Percentiles rank a stretch among this genome's conserved stretches.
phyloP scores from a whole-genome alignment of 371 early-diverging fungal species.

The Rhizopus microsporus region DNA sequence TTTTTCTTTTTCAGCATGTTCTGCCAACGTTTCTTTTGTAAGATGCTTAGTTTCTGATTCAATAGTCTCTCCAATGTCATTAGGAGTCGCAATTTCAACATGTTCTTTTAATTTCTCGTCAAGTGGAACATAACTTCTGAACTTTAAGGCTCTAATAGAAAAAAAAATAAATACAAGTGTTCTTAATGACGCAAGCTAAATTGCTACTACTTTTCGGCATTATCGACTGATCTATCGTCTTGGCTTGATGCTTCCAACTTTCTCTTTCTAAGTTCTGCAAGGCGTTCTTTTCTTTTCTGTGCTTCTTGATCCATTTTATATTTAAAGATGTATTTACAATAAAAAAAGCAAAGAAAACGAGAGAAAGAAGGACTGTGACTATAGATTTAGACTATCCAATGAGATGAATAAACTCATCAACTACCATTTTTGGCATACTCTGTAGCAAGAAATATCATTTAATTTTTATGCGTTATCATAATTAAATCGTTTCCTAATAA shows the following conservation, averaged over 20 bases:
- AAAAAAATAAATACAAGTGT: not conserved
- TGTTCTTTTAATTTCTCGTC: conserved; percentile 53
- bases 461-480: not conserved
- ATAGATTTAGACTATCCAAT: too few species aligned
- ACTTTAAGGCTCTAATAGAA: conserved; percentile 36
- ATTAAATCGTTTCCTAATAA: conserved; percentile 35
- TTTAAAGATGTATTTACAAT: too few species aligned
- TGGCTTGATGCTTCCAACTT: conserved; percentile 33
- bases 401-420: too few species aligned
- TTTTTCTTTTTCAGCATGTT: conserved; percentile 63
- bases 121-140: conserved; percentile 64
- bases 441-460: not conserved
- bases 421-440: too few species aligned
- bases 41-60: conserved; percentile 63
- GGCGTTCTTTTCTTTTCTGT: conserved; percentile 68
- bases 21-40: conserved; percentile 57
- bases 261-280: conserved; percentile 65
- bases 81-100: conserved; percentile 49
- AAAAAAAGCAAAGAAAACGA: not conserved
- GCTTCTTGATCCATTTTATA: conserved; percentile 49
- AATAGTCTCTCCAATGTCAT: conserved; percentile 50
- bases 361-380: not conserved
- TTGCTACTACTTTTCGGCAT: conserved; percentile 25
- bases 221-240: conserved; percentile 15
- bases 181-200: not conserved